Evolutionary conservation across 139 green algal species (phyloP).

Genomic region (Klebsormidium nitens): DNA sequence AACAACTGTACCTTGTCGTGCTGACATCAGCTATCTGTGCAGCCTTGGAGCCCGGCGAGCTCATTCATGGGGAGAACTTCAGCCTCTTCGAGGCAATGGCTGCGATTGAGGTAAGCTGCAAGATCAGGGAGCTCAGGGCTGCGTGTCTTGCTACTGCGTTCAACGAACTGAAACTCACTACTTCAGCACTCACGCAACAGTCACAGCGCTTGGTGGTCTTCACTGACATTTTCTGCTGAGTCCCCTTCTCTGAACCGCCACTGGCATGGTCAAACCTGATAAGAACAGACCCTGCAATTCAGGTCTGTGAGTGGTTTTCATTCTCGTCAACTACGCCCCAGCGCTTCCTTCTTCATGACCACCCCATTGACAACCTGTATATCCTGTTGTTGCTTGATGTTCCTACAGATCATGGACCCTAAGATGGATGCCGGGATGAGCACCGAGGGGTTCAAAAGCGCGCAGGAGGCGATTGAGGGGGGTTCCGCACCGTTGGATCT

Average conservation of each 20-base stretch:
- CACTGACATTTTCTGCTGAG: too few relatives aligned
- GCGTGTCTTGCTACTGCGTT: not conserved
- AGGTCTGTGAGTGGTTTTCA: too few relatives aligned
- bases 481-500: constrained; percentile 49
- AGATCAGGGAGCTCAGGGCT: not conserved
- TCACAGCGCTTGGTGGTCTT: too few relatives aligned
- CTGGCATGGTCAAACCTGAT: too few relatives aligned
- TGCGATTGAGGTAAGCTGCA: constrained; percentile 61
- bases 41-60: constrained; percentile 57
- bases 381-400: not conserved
- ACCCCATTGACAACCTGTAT: not conserved
- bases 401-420: constrained; percentile 48
- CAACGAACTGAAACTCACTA: too few relatives aligned
- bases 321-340: not conserved
- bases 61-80: constrained; percentile 72
- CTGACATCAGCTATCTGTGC: too few relatives aligned
- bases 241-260: too few relatives aligned
- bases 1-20: too few relatives aligned
- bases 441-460: constrained; percentile 1
- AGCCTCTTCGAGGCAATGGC: constrained; percentile 84
- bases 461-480: constrained; percentile 47
- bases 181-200: too few relatives aligned
- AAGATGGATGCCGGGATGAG: constrained; percentile 82
- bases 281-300: too few relatives aligned
- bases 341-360: not conserved